Evolutionary conservation across 176 grass and related monocot genomes (phyloP).

Genomic region (Avena atlantica): DNA sequence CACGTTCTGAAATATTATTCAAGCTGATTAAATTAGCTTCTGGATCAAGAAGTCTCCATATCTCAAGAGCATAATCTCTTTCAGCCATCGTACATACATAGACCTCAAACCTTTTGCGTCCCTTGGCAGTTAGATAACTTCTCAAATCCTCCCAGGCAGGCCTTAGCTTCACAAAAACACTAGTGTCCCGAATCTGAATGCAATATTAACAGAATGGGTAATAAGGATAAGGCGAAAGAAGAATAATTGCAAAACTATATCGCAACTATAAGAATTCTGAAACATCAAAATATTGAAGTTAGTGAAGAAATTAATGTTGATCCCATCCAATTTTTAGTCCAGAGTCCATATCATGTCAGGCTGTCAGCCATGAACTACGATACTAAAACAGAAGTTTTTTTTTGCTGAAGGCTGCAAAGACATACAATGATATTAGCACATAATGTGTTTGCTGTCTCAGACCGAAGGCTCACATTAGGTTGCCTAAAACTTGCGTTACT

Average conservation of each 20-base stretch:
- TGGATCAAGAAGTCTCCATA: slow-evolving; percentile 99
- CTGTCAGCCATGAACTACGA: background rate
- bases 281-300: slow-evolving; percentile 18
- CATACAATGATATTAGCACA: slow-evolving; percentile 16
- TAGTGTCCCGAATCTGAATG: slow-evolving; percentile 87
- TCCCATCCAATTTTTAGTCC: slow-evolving; percentile 9
- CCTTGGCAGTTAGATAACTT: slow-evolving; percentile 94
- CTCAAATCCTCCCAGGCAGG: slow-evolving; percentile 99
- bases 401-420: slow-evolving; percentile 16
- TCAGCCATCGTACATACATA: slow-evolving; percentile 98
- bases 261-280: slow-evolving; percentile 16
- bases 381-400: background rate
- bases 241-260: slow-evolving; percentile 17
- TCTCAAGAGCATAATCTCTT: slow-evolving; percentile 98
- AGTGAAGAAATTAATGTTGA: slow-evolving; percentile 7
- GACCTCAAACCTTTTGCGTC: slow-evolving; percentile 95
- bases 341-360: background rate
- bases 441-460: background rate
- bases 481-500: background rate
- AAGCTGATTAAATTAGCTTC: slow-evolving; percentile 76
- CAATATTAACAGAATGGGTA: slow-evolving; percentile 30
- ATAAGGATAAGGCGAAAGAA: slow-evolving; percentile 32
- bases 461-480: slow-evolving; percentile 4
- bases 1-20: slow-evolving; percentile 69
- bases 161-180: slow-evolving; percentile 97